Base-by-base conservation (phyloP, 768 basidiomycete genomes). In the Coprinellus micaceus region DNA sequence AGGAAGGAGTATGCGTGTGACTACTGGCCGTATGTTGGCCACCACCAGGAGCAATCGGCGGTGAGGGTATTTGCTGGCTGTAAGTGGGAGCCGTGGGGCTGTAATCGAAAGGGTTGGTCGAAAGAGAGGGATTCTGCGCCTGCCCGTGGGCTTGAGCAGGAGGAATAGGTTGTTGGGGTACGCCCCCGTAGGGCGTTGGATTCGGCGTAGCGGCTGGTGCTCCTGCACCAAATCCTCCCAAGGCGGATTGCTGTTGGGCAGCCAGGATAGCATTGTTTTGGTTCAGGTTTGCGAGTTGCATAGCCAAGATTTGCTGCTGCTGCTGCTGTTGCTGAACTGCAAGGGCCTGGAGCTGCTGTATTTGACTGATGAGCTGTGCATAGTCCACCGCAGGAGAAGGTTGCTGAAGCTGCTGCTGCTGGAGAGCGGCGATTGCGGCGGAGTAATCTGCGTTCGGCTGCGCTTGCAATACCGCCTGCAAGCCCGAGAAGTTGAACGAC, bases 391-490 rank as follows among this genome's bases (percentile, higher is more conserved):
- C 28, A 9, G 47, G 47, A 3, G 47, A 49, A 11, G 47, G 47
- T 6, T 49, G 47, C n/a, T 49, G 47, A 25, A 49, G 5, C 28
- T 49, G 47, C 28, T 49, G 47, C n/a, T 49, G 47, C 25, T 49
- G 47, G 21, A 49, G 47, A 17, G 28, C 47, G 30, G 47, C 47
- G 10, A 49, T 49, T 17, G 47, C 47, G 9, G 47, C 25, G 7
- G 26, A 9, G 21, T 49, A 49, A 49, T 49, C 47, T 28, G 47
- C 47, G 28, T 30, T 30, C 2, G 47, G 47, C 28, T 49, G 47
- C 13, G 26, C 47, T 15, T 49, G 24, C 10, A 49, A 17, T 17
- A 49, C 26, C 7, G 47, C 47, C 21, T 44, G 41, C 47, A 28
- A 5, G 11, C 19, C 26, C 11, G 24, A 25, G n/a, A 28, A 25